These are phyloP conservation scores for Pseudogymnoascus sp. DNA, from an alignment of 2,329 filamentous ascomycete species.

Conservation along the genomic window DNA sequence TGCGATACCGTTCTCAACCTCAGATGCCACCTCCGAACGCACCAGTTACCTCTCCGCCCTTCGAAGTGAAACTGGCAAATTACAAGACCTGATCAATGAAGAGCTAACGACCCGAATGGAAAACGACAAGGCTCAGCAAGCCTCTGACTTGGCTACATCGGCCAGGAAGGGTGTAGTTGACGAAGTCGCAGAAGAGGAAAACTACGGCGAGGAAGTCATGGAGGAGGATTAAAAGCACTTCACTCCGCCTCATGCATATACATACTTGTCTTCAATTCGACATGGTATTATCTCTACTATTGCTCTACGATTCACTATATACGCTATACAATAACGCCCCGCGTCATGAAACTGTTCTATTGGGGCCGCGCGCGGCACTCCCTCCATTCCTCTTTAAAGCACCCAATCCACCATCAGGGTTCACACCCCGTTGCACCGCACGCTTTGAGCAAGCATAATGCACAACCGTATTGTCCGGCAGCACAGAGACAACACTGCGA, in stretches of 20 bases:
- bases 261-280: not conserved
- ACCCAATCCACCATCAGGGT: not conserved
- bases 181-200: conserved; percentile 58
- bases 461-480: conserved; percentile 74
- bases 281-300: not conserved
- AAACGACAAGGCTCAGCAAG: conserved; percentile 51
- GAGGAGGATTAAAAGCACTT: conserved; percentile 48
- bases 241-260: not conserved
- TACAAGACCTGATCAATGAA: conserved; percentile 61
- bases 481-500: conserved; percentile 80
- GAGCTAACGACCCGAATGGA: conserved; percentile 69
- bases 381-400: not conserved
- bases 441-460: conserved; percentile 69
- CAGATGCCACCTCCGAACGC: conserved; percentile 39
- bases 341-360: conserved; percentile 4
- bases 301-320: not conserved
- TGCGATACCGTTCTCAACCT: conserved; percentile 29
- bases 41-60: conserved; percentile 51
- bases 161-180: conserved; percentile 34
- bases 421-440: conserved; percentile 29
- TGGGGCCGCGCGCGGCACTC: not conserved
- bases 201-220: conserved; percentile 76
- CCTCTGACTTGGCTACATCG: conserved; percentile 22
- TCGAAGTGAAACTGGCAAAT: conserved; percentile 42
- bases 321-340: conserved; percentile 2